These are phyloP conservation scores for Phyllosticta capitalensis DNA, from an alignment of 2,329 filamentous ascomycete genomes.

Conservation along the genomic window DNA sequence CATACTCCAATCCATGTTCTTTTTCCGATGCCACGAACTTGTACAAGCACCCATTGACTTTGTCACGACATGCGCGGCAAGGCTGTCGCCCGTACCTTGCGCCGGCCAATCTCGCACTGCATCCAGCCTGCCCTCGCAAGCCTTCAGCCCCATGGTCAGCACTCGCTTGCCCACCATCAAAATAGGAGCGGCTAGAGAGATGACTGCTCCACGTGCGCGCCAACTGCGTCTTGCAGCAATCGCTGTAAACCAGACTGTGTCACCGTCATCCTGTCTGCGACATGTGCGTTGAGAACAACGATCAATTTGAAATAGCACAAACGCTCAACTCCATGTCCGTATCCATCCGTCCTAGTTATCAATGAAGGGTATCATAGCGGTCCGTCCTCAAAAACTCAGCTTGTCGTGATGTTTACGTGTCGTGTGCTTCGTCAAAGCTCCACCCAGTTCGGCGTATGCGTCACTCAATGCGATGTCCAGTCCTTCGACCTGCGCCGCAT, in stretches of 20 bases:
- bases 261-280: too few species aligned
- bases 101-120: neutral
- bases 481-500: conserved; percentile 27
- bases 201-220: too few species aligned
- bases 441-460: conserved; percentile 25
- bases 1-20: neutral
- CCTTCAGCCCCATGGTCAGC: neutral
- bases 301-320: too few species aligned
- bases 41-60: too few species aligned
- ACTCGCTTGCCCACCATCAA: too few species aligned
- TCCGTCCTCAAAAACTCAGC: conserved; percentile 12
- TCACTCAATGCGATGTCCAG: conserved; percentile 22
- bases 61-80: neutral
- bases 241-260: too few species aligned
- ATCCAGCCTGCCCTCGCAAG: neutral
- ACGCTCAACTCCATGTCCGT: neutral
- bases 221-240: too few species aligned
- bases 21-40: neutral
- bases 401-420: conserved; percentile 23
- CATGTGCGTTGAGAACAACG: too few species aligned
- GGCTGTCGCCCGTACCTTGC: conserved; percentile 4
- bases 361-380: conserved; percentile 1
- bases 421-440: conserved; percentile 24
- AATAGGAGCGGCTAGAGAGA: too few species aligned
- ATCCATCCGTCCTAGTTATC: neutral